These are phyloP conservation scores for Yamadazyma conglobata DNA, from an alignment of 1,139 yeast genomes.

Conservation along the genomic window DNA sequence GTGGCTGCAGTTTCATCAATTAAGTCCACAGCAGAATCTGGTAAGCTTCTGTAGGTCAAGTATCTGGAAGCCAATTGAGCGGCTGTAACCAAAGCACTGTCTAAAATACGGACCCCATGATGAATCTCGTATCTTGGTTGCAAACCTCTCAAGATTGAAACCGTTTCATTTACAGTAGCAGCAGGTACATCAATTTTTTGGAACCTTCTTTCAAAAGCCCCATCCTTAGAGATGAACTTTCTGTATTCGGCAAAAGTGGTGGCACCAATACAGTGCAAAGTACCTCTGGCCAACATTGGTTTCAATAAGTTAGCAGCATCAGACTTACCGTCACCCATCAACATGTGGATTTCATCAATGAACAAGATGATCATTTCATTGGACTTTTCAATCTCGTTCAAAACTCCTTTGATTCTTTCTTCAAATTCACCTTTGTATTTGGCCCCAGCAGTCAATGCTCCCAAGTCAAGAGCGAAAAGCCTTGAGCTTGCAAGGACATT, in stretches of 20 bases:
- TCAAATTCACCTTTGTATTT: conserved; percentile 98
- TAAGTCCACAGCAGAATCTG: conserved; percentile 96
- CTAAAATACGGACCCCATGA: conserved; percentile 96
- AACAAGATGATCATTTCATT: conserved; percentile 82
- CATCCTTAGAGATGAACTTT: conserved; percentile 90
- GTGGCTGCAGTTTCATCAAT: conserved; percentile 97
- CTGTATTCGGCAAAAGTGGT: conserved; percentile 95
- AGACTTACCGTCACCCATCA: conserved; percentile 94
- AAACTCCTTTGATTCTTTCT: conserved; percentile 94
- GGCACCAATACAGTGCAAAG: conserved; percentile 96
- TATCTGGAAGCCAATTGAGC: conserved; percentile 94
- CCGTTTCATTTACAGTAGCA: conserved; percentile 87
- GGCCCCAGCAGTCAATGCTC: conserved; percentile 97
- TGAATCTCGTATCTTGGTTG: conserved; percentile 96
- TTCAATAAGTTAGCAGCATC: conserved; percentile 96
- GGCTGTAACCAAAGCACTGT: conserved; percentile 91
- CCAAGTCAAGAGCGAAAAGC: conserved; percentile 84
- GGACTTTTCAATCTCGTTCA: conserved; percentile 88
- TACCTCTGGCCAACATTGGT: conserved; percentile 96
- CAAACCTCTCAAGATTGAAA: conserved; percentile 92
- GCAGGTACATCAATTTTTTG: conserved; percentile 96
- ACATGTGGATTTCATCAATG: conserved; percentile 97
- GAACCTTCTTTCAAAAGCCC: conserved; percentile 98
- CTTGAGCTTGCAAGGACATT: conserved; percentile 75
- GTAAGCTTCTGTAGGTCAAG: conserved; percentile 90